Conservation (phyloP, 495 filamentous ascomycete genomes). For the Penicillium turbatum region DNA sequence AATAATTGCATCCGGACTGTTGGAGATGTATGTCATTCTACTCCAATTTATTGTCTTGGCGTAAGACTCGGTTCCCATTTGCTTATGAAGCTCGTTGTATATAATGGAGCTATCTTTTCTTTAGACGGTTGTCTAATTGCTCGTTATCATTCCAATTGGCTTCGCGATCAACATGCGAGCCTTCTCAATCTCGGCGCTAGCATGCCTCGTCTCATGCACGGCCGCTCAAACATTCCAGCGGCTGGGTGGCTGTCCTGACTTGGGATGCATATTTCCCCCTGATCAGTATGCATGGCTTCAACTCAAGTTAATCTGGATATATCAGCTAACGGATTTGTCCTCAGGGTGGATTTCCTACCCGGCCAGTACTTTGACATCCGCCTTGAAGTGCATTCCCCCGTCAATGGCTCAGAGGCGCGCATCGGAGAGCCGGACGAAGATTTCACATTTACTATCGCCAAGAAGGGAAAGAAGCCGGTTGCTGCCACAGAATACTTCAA, state of each 20-base stretch:
- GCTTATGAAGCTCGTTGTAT: background rate
- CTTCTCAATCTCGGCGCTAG: conserved; percentile 16
- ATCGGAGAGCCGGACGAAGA: conserved; percentile 58
- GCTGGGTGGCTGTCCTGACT: conserved; percentile 62
- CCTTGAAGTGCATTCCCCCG: conserved; percentile 69
- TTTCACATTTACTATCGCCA: conserved; percentile 65
- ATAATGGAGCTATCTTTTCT: background rate
- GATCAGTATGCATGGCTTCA: conserved; percentile 52
- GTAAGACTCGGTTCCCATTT: background rate
- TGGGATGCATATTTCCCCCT: conserved; percentile 72
- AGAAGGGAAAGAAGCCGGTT: conserved; percentile 46
- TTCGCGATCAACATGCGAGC: conserved; percentile 24
- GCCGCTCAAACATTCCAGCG: conserved; percentile 64
- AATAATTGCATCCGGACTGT: background rate
- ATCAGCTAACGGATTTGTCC: background rate
- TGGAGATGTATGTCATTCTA: conserved; percentile 5
- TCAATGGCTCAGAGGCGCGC: conserved; percentile 68
- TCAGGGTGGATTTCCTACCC: conserved; percentile 61
- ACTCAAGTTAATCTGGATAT: background rate
- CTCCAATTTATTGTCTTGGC: background rate
- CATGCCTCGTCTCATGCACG: conserved; percentile 19
- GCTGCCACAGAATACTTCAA: conserved; percentile 56
- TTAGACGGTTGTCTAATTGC: background rate
- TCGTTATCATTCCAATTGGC: background rate
- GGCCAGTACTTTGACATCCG: conserved; percentile 74